These are phyloP conservation scores for Chondrus crispus DNA, from an alignment of 23 red algal genomes.

Conservation along the genomic window DNA sequence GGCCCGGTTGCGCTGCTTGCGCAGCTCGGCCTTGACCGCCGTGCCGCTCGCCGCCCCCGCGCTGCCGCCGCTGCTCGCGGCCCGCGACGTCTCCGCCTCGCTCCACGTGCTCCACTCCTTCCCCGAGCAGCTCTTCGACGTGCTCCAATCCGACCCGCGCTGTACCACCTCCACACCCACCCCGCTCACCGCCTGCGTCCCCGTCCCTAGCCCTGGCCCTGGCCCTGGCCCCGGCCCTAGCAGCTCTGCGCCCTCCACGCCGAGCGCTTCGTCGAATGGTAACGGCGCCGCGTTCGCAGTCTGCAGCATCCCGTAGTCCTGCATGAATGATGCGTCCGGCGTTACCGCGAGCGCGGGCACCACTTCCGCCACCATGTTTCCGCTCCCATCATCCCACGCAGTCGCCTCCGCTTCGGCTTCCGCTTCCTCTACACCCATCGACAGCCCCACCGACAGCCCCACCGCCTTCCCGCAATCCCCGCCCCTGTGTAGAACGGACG, in stretches of 20 bases:
- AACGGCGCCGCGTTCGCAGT: too few relatives aligned
- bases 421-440: background rate
- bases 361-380: too few relatives aligned
- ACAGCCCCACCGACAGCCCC: background rate
- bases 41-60: background rate
- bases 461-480: background rate
- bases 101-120: too few relatives aligned
- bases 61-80: too few relatives aligned
- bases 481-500: background rate
- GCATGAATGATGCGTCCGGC: too few relatives aligned
- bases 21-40: conserved; percentile 23
- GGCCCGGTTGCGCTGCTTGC: conserved; percentile 28
- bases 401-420: background rate
- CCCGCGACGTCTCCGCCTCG: too few relatives aligned
- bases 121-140: background rate
- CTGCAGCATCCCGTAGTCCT: too few relatives aligned
- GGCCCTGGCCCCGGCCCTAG: too few relatives aligned
- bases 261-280: too few relatives aligned
- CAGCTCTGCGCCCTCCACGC: too few relatives aligned
- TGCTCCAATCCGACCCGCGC: background rate
- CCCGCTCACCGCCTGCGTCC: background rate
- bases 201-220: background rate
- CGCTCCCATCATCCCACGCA: background rate
- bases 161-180: background rate
- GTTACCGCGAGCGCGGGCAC: too few relatives aligned